Evolutionary conservation across 192 early-diverging fungal species (phyloP), one percentile per base, ranked within the genome.

Genomic region (Jimgerdemannia lactiflua): DNA sequence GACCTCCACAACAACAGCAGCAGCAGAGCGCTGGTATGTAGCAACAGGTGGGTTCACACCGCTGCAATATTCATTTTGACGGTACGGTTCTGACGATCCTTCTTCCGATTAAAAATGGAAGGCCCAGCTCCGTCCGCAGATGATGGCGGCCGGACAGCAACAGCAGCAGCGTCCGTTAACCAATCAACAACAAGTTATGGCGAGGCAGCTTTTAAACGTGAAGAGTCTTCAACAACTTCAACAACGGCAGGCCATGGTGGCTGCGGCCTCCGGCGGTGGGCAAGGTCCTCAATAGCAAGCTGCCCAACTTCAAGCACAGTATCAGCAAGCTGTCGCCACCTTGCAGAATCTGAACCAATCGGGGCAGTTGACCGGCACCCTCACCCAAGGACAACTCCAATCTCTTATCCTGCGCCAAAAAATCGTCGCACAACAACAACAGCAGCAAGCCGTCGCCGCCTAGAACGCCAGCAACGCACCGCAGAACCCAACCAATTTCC

Each of bases 251-350:
- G 29, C 29, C 29, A 29, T 29, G 29, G 29, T 29, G 0, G 29
- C 29, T 29, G 29, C 29, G 29, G 29, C 29, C 29, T 29, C 29
- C 29, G 29, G 29, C 29, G 29, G 29, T 29, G 29, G 29, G 29
- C 29, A 29, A 29, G 29, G 29, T 29, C 29, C 29, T 29, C 29
- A 29, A 1, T 1, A 29, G 29, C 29, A 29, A 29, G 29, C 29
- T 29, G 29, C 29, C 1, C 29, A 73, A 17, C 77, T 76, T 39
- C 75, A 77, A 2, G 71, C 79, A 17, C 73, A 77, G 29, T 71
- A 65, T 19, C 72, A 74, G 39, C 77, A 67, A 49, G 73, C 65
- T 65, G 75, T 6, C 3, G 3, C 19, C 14, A 43, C 19, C 69
- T 69, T 66, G 42, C 79, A 6, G 76, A 65, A 10, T 8, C 18